A percentile compares a stretch with the other conserved stretches of the same genome.
These are phyloP conservation scores for Fusarium domesticum DNA, from an alignment of 2,329 filamentous ascomycete species.

Conservation along the genomic window DNA sequence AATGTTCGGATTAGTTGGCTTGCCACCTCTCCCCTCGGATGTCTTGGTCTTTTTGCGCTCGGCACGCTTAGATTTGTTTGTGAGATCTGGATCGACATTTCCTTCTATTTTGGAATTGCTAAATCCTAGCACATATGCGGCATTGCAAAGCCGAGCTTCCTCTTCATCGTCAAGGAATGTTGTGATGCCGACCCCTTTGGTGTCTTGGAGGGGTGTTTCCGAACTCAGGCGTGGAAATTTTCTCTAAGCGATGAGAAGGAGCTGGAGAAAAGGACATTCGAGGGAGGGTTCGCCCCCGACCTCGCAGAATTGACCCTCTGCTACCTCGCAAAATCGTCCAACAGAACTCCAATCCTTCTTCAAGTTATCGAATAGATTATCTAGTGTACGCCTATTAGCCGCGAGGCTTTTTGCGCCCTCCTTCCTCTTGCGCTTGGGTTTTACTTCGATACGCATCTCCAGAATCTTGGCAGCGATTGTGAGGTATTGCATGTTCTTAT, in stretches of 20 bases:
- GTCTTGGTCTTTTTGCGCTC: background rate
- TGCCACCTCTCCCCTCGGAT: background rate
- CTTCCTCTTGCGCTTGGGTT: background rate
- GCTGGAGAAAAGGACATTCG: background rate
- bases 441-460: conserved; percentile 2
- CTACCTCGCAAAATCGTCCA: background rate
- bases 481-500: conserved; percentile 7
- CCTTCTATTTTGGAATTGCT: background rate
- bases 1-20: background rate
- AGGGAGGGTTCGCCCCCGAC: background rate
- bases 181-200: background rate
- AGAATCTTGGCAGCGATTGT: conserved; percentile 5
- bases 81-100: background rate
- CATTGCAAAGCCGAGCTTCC: background rate
- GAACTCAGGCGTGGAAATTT: background rate
- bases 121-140: background rate
- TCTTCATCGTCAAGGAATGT: background rate
- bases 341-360: conserved; percentile 1
- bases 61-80: background rate
- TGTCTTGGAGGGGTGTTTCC: background rate
- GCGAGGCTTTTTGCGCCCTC: background rate
- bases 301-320: background rate
- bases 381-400: background rate
- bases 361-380: conserved; percentile 3
- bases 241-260: background rate